These are phyloP conservation scores for Coemansia nantahalensis DNA, from an alignment of 192 early-diverging fungal species.

Conservation along the genomic window DNA sequence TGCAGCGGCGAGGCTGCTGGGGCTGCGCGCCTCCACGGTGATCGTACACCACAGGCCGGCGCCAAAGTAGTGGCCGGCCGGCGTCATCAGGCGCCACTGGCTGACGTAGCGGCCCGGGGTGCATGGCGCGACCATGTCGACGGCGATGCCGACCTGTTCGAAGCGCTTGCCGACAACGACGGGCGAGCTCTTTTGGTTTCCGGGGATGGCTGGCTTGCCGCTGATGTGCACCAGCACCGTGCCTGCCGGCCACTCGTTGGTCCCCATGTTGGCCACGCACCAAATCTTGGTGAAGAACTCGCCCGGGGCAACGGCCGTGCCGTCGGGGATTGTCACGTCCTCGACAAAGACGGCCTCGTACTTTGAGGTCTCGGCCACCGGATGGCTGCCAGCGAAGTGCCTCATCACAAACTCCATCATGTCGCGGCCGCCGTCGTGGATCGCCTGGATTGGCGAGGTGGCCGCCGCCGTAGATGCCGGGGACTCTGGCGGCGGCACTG, in stretches of 20 bases:
- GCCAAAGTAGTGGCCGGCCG: constrained; percentile 63
- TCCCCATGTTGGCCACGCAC: constrained; percentile 64
- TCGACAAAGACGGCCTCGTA: constrained; percentile 58
- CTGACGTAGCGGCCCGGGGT: constrained; percentile 59
- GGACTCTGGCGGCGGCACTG: too few relatives aligned
- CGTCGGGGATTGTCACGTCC: constrained; percentile 67
- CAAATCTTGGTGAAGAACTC: constrained; percentile 69
- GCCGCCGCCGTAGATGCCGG: too few relatives aligned
- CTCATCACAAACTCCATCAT: not conserved
- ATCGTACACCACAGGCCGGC: constrained; percentile 67
- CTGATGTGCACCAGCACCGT: constrained; percentile 56
- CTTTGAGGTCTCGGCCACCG: constrained; percentile 20
- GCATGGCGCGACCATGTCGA: constrained; percentile 63
- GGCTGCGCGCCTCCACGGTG: constrained; percentile 37
- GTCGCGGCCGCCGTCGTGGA: too few relatives aligned
- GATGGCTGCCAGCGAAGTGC: not conserved
- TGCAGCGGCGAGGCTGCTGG: not conserved
- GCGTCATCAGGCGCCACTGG: constrained; percentile 61
- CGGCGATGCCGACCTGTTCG: constrained; percentile 58
- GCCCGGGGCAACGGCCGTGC: constrained; percentile 54
- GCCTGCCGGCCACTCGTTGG: constrained; percentile 59
- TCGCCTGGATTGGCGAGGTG: not conserved
- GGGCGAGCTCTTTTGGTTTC: constrained; percentile 33
- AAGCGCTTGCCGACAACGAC: constrained; percentile 54
- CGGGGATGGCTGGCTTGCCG: constrained; percentile 55